Evolutionary conservation across 2,329 filamentous ascomycete genomes (phyloP).

Genomic region (Beauveria sp.): DNA sequence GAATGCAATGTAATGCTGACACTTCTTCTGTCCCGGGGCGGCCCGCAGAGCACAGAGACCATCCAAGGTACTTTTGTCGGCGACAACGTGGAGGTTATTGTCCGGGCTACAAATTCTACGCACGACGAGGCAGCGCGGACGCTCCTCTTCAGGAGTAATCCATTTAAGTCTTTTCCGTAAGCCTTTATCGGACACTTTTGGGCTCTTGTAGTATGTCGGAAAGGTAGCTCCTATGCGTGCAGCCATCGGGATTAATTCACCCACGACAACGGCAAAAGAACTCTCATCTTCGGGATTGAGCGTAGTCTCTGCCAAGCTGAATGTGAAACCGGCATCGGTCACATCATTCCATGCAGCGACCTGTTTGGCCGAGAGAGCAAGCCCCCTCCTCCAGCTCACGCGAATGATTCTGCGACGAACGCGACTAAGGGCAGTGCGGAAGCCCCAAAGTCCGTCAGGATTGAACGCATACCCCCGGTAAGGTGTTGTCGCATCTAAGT

Average conservation of each 20-base stretch:
- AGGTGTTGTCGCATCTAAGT: not conserved
- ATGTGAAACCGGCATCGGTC: not conserved
- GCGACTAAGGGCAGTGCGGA: not conserved
- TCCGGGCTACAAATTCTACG: too few species aligned
- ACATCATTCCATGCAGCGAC: not conserved
- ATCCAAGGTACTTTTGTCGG: not conserved
- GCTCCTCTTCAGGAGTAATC: not conserved
- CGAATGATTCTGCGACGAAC: not conserved
- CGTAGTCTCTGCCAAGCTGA: not conserved
- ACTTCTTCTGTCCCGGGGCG: not conserved
- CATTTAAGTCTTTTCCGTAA: not conserved
- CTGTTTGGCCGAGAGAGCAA: accelerated
- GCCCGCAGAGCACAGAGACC: not conserved
- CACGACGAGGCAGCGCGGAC: not conserved
- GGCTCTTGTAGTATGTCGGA: not conserved
- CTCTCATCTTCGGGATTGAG: accelerated
- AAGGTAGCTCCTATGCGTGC: not conserved
- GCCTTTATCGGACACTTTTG: too few species aligned
- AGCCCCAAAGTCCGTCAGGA: not conserved
- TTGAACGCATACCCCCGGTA: not conserved
- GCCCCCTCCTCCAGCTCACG: accelerated
- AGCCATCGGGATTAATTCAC: not conserved
- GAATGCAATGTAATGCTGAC: not conserved
- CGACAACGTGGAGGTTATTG: not conserved
- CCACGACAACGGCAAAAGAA: not conserved